Percentiles rank a stretch among this genome's conserved stretches.
Evolutionary conservation across 1,284 basidiomycete species (phyloP).

Genomic region (Xerocomus subilludens): DNA sequence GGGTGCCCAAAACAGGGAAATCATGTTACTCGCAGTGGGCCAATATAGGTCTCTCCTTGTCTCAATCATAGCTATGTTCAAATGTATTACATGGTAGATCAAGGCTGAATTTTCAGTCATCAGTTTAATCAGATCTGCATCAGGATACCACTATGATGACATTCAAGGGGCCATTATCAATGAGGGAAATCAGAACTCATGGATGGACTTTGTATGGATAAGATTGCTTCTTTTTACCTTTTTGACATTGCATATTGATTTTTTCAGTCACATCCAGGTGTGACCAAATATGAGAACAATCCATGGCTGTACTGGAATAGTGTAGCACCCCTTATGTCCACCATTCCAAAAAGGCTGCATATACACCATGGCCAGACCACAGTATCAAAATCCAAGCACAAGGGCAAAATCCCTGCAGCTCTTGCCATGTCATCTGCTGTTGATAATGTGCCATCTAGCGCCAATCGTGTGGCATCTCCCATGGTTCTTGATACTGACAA

Average conservation of each 20-base stretch:
- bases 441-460: no score
- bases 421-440: no score
- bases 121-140: neutral
- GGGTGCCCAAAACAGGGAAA: neutral
- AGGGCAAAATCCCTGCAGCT: no score
- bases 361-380: neutral
- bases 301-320: neutral
- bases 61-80: neutral
- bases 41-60: neutral
- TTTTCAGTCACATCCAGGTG: neutral
- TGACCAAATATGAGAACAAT: neutral
- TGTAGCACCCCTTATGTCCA: neutral
- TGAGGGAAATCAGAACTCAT: neutral
- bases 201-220: neutral
- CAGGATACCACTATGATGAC: conserved; percentile 12
- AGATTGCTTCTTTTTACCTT: neutral
- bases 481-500: no score
- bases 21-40: neutral
- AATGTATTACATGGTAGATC: neutral
- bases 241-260: neutral
- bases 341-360: neutral
- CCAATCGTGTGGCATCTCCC: no score
- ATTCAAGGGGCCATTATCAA: neutral
- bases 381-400: neutral
- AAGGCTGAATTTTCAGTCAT: neutral